Conservation (phyloP, 2,329 filamentous ascomycete genomes). For the Tolypocladium tropicale region DNA sequence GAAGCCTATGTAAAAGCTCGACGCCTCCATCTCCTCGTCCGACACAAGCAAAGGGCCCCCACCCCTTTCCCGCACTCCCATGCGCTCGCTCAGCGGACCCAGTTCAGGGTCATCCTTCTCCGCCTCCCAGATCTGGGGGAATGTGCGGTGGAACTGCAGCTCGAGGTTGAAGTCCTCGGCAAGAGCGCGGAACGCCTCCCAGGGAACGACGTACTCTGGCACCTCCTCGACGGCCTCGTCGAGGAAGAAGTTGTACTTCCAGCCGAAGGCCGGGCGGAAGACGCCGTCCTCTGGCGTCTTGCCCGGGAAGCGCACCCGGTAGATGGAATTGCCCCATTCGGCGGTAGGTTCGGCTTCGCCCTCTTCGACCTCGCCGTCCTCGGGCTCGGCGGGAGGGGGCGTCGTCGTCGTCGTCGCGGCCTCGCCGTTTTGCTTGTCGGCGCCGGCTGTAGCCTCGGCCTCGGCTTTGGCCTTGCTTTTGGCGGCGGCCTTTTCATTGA, state of each 20-base stretch:
- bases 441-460: slow-evolving; percentile 6
- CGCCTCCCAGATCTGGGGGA: slow-evolving; percentile 82
- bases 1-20: slow-evolving; percentile 84
- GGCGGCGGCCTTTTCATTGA: slow-evolving; percentile 47
- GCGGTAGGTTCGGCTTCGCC: slow-evolving; percentile 54
- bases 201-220: slow-evolving; percentile 95
- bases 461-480: slow-evolving; percentile 19
- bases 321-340: slow-evolving; percentile 90
- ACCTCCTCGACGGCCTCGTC: slow-evolving; percentile 94
- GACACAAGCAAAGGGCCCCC: slow-evolving; percentile 60
- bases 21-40: slow-evolving; percentile 85
- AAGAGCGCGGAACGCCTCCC: slow-evolving; percentile 92
- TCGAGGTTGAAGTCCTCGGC: slow-evolving; percentile 97
- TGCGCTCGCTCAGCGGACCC: slow-evolving; percentile 82
- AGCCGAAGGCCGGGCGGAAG: slow-evolving; percentile 90
- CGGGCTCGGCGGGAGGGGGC: slow-evolving; percentile 16
- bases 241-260: slow-evolving; percentile 96
- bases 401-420: slow-evolving; percentile 10
- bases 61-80: slow-evolving; percentile 74
- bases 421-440: slow-evolving; percentile 2
- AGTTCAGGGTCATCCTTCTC: slow-evolving; percentile 79
- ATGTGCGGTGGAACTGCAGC: slow-evolving; percentile 84
- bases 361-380: slow-evolving; percentile 45
- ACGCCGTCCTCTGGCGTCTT: slow-evolving; percentile 76
- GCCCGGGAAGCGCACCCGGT: slow-evolving; percentile 79